A percentile compares a stretch with the other conserved stretches of the same genome.
Conservation (phyloP, 2,329 filamentous ascomycete genomes). For the Huntiella bhutanensis region DNA sequence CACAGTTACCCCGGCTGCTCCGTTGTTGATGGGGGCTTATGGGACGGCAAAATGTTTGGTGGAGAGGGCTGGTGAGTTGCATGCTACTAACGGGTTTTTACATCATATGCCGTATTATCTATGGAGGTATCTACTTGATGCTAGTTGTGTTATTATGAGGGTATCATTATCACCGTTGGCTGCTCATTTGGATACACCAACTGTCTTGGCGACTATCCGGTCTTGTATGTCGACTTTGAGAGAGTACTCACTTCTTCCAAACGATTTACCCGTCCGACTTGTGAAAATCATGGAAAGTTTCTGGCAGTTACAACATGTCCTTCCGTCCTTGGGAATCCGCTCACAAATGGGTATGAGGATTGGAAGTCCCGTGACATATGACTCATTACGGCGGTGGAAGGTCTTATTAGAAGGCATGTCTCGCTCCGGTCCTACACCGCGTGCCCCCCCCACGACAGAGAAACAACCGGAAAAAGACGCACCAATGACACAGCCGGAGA, state of each 20-base stretch:
- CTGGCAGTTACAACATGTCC: slow-evolving; percentile 23
- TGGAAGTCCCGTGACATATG: slow-evolving; percentile 29
- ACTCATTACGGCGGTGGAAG: slow-evolving; percentile 30
- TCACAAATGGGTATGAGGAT: slow-evolving; percentile 27
- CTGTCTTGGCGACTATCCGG: slow-evolving; percentile 18
- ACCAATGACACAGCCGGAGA: slow-evolving; percentile 2
- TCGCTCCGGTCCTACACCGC: too few species aligned
- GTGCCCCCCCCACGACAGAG: slow-evolving; percentile 14
- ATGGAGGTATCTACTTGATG: slow-evolving; percentile 27
- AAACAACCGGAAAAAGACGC: slow-evolving; percentile 13
- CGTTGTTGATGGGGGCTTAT: slow-evolving; percentile 24
- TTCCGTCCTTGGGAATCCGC: slow-evolving; percentile 23
- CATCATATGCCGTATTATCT: slow-evolving; percentile 30
- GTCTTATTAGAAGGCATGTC: slow-evolving; percentile 20
- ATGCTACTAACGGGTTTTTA: slow-evolving; percentile 23
- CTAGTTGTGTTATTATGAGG: slow-evolving; percentile 25
- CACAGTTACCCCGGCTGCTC: background rate
- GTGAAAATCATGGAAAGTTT: slow-evolving; percentile 30
- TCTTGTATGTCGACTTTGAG: slow-evolving; percentile 17
- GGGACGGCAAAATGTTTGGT: slow-evolving; percentile 29
- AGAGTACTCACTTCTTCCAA: slow-evolving; percentile 27
- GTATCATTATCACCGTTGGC: slow-evolving; percentile 3
- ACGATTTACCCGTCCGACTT: slow-evolving; percentile 28
- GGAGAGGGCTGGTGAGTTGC: slow-evolving; percentile 24
- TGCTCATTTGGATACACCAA: slow-evolving; percentile 27